Base-by-base conservation (phyloP, 202 grass and related monocot genomes). In the Eragrostis tef region DNA sequence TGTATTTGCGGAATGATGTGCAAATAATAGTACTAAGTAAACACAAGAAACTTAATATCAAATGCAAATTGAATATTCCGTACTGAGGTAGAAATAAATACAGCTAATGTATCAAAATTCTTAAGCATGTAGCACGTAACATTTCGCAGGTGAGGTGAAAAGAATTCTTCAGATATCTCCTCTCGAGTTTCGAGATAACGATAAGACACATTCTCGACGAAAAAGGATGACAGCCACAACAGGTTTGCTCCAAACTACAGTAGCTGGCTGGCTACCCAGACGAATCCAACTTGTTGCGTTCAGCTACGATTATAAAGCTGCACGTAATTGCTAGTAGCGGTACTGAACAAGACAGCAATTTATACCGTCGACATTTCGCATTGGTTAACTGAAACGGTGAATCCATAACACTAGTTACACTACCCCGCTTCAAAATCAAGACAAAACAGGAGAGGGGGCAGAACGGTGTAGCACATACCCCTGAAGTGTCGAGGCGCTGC, bases 401-500 rank as follows among this genome's bases (percentile, higher is more conserved):
- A 79, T 21, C 10, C 31, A 2, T 1, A 34, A 34, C 31, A 1
- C 31, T 34, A 34, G n/a, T n/a, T n/a, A n/a, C n/a, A n/a, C 77
- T 59, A 79, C 4, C 25, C 54, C 24, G 24, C 27, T 39, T 45
- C 56, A 70, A 57, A 58, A 81, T 16, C 22, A 75, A 64, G 52
- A 34, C 13, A 43, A 46, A 17, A 57, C 11, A 6, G 47, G 7
- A 9, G 22, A 74, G 61, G 51, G 34, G 16, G 44, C 6, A 27
- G 13, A 19, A 72, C 17, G 2, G 22, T 4, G 57, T 51, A 22
- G 44, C 25, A 64, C 83, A 25, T 87, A 99, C 96, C 87, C 80
- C 96, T 25, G 87, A 93, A 64, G 87, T 95, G 73, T 95, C 96
- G 14, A 99, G 82, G 71, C 96, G 93, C 77, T 88, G 90, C 19